Percentiles rank a stretch among this genome's conserved stretches.
Conservation (phyloP, 129 eudicot genomes). For the Centaurea solstitialis region DNA sequence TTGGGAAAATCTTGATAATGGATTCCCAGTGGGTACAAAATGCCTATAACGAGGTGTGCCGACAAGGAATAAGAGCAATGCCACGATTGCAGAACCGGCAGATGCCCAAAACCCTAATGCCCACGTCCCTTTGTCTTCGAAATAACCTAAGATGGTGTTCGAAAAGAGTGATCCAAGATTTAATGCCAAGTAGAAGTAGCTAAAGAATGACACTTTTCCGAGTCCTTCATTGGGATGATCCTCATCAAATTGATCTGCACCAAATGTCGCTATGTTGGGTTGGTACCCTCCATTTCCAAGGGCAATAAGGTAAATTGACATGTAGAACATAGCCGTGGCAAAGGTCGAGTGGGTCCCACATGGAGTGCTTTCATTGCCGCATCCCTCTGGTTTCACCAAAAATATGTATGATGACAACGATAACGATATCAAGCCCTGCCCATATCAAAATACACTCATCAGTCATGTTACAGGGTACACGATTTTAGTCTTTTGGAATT, state of each 20-base stretch:
- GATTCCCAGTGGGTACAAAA: conserved; percentile 64
- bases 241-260: conserved; percentile 88
- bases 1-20: conserved; percentile 73
- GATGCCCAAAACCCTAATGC: conserved; percentile 80
- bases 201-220: conserved; percentile 70
- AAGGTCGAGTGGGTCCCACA: conserved; percentile 53
- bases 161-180: conserved; percentile 86
- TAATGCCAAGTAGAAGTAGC: conserved; percentile 84
- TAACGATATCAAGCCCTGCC: conserved; percentile 62
- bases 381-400: conserved; percentile 71
- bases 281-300: conserved; percentile 91
- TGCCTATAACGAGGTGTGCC: conserved; percentile 79
- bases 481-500: not conserved
- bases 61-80: conserved; percentile 56
- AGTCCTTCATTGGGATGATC: conserved; percentile 57
- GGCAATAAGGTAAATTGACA: conserved; percentile 72
- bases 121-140: conserved; percentile 79
- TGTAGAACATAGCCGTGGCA: conserved; percentile 53
- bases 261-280: conserved; percentile 86
- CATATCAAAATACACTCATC: not conserved
- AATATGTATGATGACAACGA: conserved; percentile 65
- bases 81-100: conserved; percentile 60
- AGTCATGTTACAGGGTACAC: not conserved
- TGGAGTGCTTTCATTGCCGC: conserved; percentile 49
- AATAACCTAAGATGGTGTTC: conserved; percentile 74